A percentile compares a stretch with the other conserved stretches of the same genome.
Conservation (phyloP, 2,329 filamentous ascomycete species). For the Aspergillus sp. region DNA sequence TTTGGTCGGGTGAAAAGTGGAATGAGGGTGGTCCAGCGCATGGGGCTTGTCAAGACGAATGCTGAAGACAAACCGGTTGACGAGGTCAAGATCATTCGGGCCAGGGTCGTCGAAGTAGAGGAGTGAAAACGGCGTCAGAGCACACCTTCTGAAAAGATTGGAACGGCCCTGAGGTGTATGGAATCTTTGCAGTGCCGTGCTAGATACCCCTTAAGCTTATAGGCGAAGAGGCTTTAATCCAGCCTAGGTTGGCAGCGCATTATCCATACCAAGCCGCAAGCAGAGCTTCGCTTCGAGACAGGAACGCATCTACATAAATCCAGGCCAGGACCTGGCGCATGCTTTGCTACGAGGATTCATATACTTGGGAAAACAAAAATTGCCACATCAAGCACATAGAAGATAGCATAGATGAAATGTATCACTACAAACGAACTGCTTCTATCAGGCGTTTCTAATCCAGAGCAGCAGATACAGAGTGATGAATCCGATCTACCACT, state of each 20-base stretch:
- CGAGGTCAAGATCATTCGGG: constrained; percentile 71
- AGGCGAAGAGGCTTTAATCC: background rate
- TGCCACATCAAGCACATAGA: background rate
- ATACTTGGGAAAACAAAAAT: constrained; percentile 2
- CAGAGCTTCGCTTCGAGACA: background rate
- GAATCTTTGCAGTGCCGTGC: background rate
- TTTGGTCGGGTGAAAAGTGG: constrained; percentile 86
- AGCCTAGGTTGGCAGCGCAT: background rate
- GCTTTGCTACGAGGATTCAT: constrained; percentile 1
- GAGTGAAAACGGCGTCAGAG: constrained; percentile 21
- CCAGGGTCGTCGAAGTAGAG: constrained; percentile 59
- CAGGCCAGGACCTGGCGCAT: background rate
- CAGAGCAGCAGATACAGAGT: constrained; percentile 84
- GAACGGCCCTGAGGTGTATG: background rate
- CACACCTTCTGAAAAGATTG: background rate
- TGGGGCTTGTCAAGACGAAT: constrained; percentile 81
- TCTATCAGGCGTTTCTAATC: constrained; percentile 63
- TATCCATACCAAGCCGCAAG: background rate
- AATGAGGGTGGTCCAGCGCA: constrained; percentile 73
- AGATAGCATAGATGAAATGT: constrained; percentile 43
- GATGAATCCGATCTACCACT: constrained; percentile 59
- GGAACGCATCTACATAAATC: background rate
- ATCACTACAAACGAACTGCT: constrained; percentile 71
- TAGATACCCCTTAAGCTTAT: background rate
- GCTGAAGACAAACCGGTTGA: constrained; percentile 72